phyloP scores from a whole-genome alignment of 495 filamentous ascomycete genomes.

The Aspergillus incahuasiensis region DNA sequence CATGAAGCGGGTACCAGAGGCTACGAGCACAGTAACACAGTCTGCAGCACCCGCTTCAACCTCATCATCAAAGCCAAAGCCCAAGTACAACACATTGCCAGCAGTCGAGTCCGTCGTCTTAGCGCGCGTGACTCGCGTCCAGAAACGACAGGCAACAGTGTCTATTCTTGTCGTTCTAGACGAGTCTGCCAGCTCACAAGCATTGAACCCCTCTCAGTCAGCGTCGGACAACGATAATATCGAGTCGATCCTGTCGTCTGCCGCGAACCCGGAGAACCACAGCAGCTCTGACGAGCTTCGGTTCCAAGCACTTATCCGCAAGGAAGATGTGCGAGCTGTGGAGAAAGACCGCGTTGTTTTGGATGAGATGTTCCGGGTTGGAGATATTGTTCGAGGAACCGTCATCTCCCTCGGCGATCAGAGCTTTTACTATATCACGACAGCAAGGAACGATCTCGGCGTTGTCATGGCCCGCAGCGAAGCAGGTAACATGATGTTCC shows the following conservation, averaged over 20 bases:
- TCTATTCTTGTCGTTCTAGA: conserved; percentile 76
- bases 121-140: conserved; percentile 79
- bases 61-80: conserved; percentile 20
- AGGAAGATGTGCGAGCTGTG: conserved; percentile 88
- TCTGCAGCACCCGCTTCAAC: neutral
- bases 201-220: conserved; percentile 35
- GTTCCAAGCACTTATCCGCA: conserved; percentile 53
- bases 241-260: conserved; percentile 38
- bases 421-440: conserved; percentile 86
- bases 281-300: conserved; percentile 45
- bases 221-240: conserved; percentile 48
- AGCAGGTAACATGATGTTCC: conserved; percentile 81
- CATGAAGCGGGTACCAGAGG: conserved; percentile 13
- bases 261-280: conserved; percentile 43
- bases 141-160: conserved; percentile 73
- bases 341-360: conserved; percentile 94
- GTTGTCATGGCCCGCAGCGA: conserved; percentile 93
- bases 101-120: conserved; percentile 74
- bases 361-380: conserved; percentile 85
- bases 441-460: conserved; percentile 83
- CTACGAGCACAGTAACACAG: conserved; percentile 19
- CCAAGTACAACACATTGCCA: conserved; percentile 64
- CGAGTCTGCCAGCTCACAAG: conserved; percentile 23
- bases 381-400: conserved; percentile 84
- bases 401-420: conserved; percentile 93